These are phyloP conservation scores for Pestalotiopsis sp. DNA, from an alignment of 2,329 filamentous ascomycete species.

Conservation along the genomic window DNA sequence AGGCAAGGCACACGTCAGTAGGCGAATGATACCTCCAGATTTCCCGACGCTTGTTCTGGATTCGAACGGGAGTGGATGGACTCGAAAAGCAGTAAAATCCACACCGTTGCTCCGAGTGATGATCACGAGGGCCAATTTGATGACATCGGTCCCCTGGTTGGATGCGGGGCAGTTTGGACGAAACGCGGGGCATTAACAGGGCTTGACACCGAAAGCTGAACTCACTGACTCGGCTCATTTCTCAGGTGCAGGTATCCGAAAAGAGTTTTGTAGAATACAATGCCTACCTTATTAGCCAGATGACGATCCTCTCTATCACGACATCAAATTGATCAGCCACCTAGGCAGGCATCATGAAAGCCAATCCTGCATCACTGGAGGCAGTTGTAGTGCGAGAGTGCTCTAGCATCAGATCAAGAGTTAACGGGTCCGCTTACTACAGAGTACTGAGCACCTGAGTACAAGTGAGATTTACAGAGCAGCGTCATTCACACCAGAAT, in stretches of 20 bases:
- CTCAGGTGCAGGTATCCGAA: neutral
- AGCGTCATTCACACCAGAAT: too few species aligned
- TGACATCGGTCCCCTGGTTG: neutral
- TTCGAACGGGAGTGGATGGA: neutral
- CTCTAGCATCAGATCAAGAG: too few species aligned
- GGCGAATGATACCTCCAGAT: slow-evolving; percentile 2
- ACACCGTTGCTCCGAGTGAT: slow-evolving; percentile 12
- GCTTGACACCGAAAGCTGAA: neutral
- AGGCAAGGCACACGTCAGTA: neutral
- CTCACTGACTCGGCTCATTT: neutral
- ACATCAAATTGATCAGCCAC: too few species aligned
- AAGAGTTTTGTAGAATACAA: too few species aligned
- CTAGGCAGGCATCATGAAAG: too few species aligned
- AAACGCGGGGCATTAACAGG: neutral
- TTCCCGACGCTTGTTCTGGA: slow-evolving; percentile 1
- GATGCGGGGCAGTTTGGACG: neutral
- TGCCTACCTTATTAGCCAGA: too few species aligned
- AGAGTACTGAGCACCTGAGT: too few species aligned
- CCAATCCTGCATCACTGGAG: too few species aligned
- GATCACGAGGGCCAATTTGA: slow-evolving; percentile 11
- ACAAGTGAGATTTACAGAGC: too few species aligned
- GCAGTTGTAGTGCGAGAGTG: too few species aligned
- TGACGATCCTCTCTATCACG: too few species aligned
- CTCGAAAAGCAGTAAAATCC: slow-evolving; percentile 2
- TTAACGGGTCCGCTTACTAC: too few species aligned